Conservation (phyloP, 2,329 filamentous ascomycete species). For the Stagonosporopsis chrysanthemi region DNA sequence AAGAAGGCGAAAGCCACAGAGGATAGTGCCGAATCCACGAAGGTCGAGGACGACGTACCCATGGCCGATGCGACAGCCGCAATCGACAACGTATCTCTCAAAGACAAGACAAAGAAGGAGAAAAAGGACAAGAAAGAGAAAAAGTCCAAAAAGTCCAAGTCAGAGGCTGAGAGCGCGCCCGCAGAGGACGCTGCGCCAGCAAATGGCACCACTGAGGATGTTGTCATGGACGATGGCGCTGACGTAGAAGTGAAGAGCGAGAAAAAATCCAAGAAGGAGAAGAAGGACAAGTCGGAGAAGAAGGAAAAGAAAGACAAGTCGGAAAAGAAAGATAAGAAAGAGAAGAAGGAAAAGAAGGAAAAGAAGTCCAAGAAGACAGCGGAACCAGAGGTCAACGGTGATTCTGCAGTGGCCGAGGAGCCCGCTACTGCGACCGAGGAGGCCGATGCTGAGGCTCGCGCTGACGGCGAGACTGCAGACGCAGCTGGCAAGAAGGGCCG, state of each 20-base stretch:
- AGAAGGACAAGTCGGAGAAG: slow-evolving; percentile 35
- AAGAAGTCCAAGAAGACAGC: slow-evolving; percentile 31
- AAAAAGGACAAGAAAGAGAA: slow-evolving; percentile 38
- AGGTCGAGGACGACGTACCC: slow-evolving; percentile 25
- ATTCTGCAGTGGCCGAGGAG: slow-evolving; percentile 22
- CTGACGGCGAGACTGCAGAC: slow-evolving; percentile 26
- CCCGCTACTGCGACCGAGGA: slow-evolving; percentile 27
- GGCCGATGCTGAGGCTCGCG: slow-evolving; percentile 21
- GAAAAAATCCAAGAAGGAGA: slow-evolving; percentile 39
- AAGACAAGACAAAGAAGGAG: slow-evolving; percentile 33
- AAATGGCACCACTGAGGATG: slow-evolving; percentile 22
- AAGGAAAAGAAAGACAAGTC: slow-evolving; percentile 35
- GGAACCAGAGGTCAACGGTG: slow-evolving; percentile 23
- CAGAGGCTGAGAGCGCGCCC: slow-evolving; percentile 18
- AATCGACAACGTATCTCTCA: slow-evolving; percentile 19
- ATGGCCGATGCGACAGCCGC: slow-evolving; percentile 29
- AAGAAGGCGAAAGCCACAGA: slow-evolving; percentile 39
- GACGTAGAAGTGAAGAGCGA: slow-evolving; percentile 30
- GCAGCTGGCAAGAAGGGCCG: slow-evolving; percentile 57
- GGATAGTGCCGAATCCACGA: slow-evolving; percentile 20
- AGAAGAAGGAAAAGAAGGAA: slow-evolving; percentile 39
- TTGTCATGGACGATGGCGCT: slow-evolving; percentile 18
- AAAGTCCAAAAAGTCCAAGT: slow-evolving; percentile 32
- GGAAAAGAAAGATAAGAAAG: slow-evolving; percentile 27
- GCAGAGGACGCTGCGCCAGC: slow-evolving; percentile 15